Evolutionary conservation across 768 basidiomycete species (phyloP), one percentile per base, ranked within the genome.

Genomic region (Erythrobasidium yunnanense): DNA sequence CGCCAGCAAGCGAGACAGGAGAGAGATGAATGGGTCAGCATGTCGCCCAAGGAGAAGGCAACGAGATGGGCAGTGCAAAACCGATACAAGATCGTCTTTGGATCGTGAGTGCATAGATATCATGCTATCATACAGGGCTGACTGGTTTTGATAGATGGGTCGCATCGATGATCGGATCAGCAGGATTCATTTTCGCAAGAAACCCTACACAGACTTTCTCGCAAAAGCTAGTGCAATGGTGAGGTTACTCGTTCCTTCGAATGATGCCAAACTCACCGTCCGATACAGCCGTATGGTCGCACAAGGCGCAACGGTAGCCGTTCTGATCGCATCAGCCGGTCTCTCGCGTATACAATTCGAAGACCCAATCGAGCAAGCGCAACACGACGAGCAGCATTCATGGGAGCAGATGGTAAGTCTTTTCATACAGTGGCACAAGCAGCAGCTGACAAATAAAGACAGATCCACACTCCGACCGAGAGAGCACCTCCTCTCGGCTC

Each of bases 281-380:
- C n/a, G n/a, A n/a, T 11, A 42, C 38, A 42, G 66, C 2, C 69
- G 73, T 49, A 73, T 73, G 73, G 56, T 70, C 20, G 71, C 71
- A 4, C 71, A 73, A 68, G 75, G 73, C 29, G 65, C 74, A 11
- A 75, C 74, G 11, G 72, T 75, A 30, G 75, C 65, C 27, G 72
- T 75, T 53, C 58, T 75, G 5, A 66, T 75, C 65, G 75, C 74
- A 0, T 71, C 72, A 2, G 75, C 75, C 4, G 74, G 67, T 13
- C 66, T 74, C 7, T 69, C 68, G 5, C 55, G 66, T n/a, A 52
- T 73, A 18, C 69, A 63, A 33, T 51, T 51, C 47, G 46, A 63
- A 34, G 60, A 51, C 5, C 32, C 32, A 2, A 49, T 29, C 2
- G n/a, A 50, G 4, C 30, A 63, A n/a, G 29, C 22, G 11, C 27